Base-by-base conservation (phyloP, 768 basidiomycete species). In the Suillus spraguei region DNA sequence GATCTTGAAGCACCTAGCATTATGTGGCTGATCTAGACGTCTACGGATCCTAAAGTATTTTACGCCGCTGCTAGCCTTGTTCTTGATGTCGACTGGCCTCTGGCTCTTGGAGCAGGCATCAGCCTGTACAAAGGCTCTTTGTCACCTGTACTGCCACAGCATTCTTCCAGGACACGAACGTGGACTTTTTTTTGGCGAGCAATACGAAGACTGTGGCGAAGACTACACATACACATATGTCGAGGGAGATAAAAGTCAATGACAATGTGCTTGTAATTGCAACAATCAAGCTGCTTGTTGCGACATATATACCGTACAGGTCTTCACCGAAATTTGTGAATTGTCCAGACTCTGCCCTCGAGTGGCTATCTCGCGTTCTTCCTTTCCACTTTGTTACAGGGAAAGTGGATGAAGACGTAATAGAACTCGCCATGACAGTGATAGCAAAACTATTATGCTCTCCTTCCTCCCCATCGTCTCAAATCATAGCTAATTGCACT, bases 41-140 rank as follows among this genome's bases (percentile, higher is more conserved):
- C 67, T 7, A 69, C 61, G 5, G 67, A 70, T 64, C 65, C 65
- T 36, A 61, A 58, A 46, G 36, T 49, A 16, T 24, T 49, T 49
- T 11, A 5, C 5, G 46, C 46, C 11, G 11, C 46, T 24, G 22
- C 46, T 47, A 22, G n/a, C 46, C n/a, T 47, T 49, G 47, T 49
- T 49, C 47, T 22, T 14, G 13, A 7, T 14, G 47, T 49, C 14
- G 47, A 49, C 13, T 49, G 47, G 47, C 47, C 47, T 22, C 13
- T 49, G 47, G 47, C 24, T 47, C 22, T 47, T 47, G 22, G 47
- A 24, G 13, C 24, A 47, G 13, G 47, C 22, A 22, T 47, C 22
- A 4, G 13, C 47, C 6, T 47, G 47, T 47, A 47, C 22, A 14
- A 47, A 14, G 22, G 47, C 47, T 47, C 22, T 47, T 22, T 24